A percentile compares a stretch with the other conserved stretches of the same genome.
These are phyloP conservation scores for Plasmodium gaboni DNA, from an alignment of 169 alveolate species.

Conservation along the genomic window DNA sequence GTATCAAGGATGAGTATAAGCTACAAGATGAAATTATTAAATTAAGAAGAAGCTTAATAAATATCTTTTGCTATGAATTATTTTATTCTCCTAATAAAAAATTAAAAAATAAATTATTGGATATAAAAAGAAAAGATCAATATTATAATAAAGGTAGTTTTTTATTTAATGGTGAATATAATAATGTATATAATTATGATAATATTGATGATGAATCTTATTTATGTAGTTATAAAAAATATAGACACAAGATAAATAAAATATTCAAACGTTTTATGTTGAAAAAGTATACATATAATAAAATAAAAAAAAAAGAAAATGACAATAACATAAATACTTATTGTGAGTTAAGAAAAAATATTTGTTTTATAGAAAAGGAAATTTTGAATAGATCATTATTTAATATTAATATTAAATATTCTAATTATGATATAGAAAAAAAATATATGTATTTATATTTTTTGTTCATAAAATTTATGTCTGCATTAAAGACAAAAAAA, in stretches of 20 bases:
- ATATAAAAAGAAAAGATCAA: background rate
- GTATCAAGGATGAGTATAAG: conserved; percentile 9
- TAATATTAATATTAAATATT: conserved; percentile 19
- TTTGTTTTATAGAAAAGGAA: conserved; percentile 42
- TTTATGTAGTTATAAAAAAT: background rate
- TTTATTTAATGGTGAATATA: too few species aligned
- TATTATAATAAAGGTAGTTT: too few species aligned
- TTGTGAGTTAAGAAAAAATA: conserved; percentile 31
- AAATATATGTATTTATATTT: conserved; percentile 12
- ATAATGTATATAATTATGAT: background rate
- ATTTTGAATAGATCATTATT: conserved; percentile 39
- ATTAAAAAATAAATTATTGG: conserved; percentile 23
- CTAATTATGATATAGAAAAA: conserved; percentile 14
- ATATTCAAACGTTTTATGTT: too few species aligned
- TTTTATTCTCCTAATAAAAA: conserved; percentile 15
- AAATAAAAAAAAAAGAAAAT: background rate
- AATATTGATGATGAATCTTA: background rate
- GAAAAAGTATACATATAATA: too few species aligned
- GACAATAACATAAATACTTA: background rate
- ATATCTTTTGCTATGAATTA: conserved; percentile 18
- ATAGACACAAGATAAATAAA: too few species aligned
- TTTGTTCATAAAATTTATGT: background rate
- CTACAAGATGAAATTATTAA: conserved; percentile 34
- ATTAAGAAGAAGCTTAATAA: conserved; percentile 37
- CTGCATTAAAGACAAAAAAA: background rate